Evolutionary conservation across 768 basidiomycete genomes (phyloP), one percentile per base, ranked within the genome.

Genomic region (Butyriboletus loyo): DNA sequence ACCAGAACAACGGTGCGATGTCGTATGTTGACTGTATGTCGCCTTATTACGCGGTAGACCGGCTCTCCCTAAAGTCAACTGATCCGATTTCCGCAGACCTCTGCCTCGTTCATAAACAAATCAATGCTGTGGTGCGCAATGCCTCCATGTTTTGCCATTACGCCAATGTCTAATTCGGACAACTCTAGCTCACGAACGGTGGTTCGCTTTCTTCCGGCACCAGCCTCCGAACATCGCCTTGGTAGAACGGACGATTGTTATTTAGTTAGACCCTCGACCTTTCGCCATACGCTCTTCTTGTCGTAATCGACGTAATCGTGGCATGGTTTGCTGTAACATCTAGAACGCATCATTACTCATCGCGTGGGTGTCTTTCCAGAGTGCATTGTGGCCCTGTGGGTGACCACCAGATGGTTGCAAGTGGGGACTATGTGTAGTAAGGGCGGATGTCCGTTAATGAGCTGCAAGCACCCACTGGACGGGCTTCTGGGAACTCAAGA

Each of bases 1-100:
- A 99, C 71, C 83, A 87, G 67, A 99, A 99, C 65, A 97, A 96
- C 61, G 94, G 90, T n/a, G 87, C 86, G 0, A 81, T 95, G 84
- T 86, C 90, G 1, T 97, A 96, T 71, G 71, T 86, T 6, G 92
- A 97, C 66, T 94, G 93, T 96, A 62, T 57, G 85, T 77, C 7
- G 41, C 39, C 35, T 50, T 42, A 46, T 48, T 36, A 46, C 42
- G 31, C 25, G 19, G 27, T 19, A 47, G 14, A 34, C n/a, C 30
- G 10, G 10, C 47, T 21, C 24, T 13, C 36, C 24, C 2, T 34
- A 30, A 40, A 34, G 13, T 31, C 19, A 10, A 42, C 45, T 49
- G 44, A 49, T 53, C 41, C 21, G 19, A 24, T 42, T 27, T 38
- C 35, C 22, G 22, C 49, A 70, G 69, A 64, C 49, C 66, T 70